Percentiles rank a stretch among this genome's conserved stretches.
Conservation (phyloP, 2,329 filamentous ascomycete species). For the Alternaria sp. region DNA sequence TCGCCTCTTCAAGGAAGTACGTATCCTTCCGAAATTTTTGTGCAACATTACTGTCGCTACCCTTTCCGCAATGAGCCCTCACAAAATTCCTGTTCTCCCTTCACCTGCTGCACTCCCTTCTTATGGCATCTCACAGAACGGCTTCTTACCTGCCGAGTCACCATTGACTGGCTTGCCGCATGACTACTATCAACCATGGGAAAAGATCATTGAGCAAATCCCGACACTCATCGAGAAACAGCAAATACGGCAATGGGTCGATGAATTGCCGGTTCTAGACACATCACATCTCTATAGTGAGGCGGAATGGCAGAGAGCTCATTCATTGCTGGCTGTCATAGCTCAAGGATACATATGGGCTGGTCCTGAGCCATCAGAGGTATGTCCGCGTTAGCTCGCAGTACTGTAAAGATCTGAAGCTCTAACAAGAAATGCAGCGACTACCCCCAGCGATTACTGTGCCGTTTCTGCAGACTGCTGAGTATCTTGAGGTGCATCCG, state of each 20-base stretch:
- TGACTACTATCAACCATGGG: constrained; percentile 89
- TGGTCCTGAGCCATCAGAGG: constrained; percentile 72
- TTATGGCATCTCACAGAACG: constrained; percentile 80
- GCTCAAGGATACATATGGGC: constrained; percentile 85
- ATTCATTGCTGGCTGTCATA: constrained; percentile 74
- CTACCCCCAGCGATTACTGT: constrained; percentile 44
- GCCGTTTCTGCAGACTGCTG: constrained; percentile 40
- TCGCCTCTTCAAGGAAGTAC: constrained; percentile 21
- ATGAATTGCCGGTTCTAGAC: constrained; percentile 76
- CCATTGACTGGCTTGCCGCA: constrained; percentile 78
- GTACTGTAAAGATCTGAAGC: not conserved
- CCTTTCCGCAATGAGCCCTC: constrained; percentile 39
- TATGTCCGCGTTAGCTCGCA: constrained; percentile 45
- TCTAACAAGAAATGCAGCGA: constrained; percentile 31
- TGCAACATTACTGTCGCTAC: constrained; percentile 2
- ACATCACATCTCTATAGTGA: constrained; percentile 77
- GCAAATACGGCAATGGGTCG: constrained; percentile 74
- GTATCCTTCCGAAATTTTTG: constrained; percentile 10
- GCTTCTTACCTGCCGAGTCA: constrained; percentile 78
- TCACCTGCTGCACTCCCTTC: constrained; percentile 62
- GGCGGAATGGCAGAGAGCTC: constrained; percentile 83
- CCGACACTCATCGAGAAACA: constrained; percentile 78
- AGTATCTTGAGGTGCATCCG: constrained; percentile 46
- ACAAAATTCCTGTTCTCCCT: constrained; percentile 36
- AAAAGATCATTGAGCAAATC: constrained; percentile 77